phyloP scores from a whole-genome alignment of 768 basidiomycete species.

The Sporobolomyces pararoseus region DNA sequence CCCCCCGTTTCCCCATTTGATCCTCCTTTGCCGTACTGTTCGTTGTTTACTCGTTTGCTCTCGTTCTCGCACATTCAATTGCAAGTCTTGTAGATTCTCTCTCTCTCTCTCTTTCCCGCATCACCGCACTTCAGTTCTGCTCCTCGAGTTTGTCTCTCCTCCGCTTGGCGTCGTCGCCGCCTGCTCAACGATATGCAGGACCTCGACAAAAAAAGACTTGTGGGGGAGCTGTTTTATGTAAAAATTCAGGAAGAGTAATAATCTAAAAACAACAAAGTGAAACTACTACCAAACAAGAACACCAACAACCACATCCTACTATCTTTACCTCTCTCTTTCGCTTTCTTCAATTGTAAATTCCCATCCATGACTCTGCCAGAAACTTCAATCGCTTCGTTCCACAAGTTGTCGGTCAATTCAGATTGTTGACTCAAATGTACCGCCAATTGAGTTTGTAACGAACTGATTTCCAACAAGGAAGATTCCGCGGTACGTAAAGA shows the following conservation, averaged over 20 bases:
- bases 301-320: constrained; percentile 82
- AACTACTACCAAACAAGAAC: constrained; percentile 84
- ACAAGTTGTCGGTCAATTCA: constrained; percentile 86
- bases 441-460: constrained; percentile 86
- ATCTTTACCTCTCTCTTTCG: constrained; percentile 78
- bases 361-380: constrained; percentile 82
- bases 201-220: too few relatives aligned
- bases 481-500: constrained; percentile 89
- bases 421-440: constrained; percentile 81
- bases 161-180: too few relatives aligned
- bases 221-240: too few relatives aligned
- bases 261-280: constrained; percentile 88
- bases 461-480: constrained; percentile 84
- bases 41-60: neutral
- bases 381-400: constrained; percentile 87
- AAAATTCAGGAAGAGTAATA: constrained; percentile 56
- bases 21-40: neutral
- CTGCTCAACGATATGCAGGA: too few relatives aligned
- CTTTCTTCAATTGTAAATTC: constrained; percentile 83
- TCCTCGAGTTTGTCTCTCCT: too few relatives aligned
- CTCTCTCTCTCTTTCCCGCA: too few relatives aligned
- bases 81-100: too few relatives aligned
- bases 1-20: too few relatives aligned
- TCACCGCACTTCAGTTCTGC: too few relatives aligned
- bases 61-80: too few relatives aligned